phyloP scores from a whole-genome alignment of 345 rosid genomes.

The Acer campestre region DNA sequence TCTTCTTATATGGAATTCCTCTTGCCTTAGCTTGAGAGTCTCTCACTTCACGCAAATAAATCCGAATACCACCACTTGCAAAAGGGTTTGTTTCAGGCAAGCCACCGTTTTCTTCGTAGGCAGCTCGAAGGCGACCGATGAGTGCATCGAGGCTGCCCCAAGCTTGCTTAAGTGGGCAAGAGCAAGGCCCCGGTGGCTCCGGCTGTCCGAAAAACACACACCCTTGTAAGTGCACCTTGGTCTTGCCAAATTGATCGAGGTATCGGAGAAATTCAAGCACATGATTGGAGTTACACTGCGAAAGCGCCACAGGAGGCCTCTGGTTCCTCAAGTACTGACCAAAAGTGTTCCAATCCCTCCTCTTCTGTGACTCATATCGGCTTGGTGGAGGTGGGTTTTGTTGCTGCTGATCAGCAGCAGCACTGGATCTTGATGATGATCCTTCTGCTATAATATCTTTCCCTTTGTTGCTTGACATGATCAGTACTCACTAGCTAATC shows the following conservation, averaged over 20 bases:
- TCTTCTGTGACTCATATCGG: conserved; percentile 81
- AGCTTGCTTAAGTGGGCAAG: conserved; percentile 82
- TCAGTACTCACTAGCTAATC: conserved; percentile 5
- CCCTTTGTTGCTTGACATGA: conserved; percentile 56
- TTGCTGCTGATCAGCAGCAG: conserved; percentile 23
- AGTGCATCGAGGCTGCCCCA: conserved; percentile 96
- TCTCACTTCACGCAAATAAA: conserved; percentile 77
- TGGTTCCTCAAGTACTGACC: conserved; percentile 87
- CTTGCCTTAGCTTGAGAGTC: conserved; percentile 85
- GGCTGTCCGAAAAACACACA: conserved; percentile 80
- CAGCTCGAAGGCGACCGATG: conserved; percentile 87
- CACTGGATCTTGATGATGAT: conserved; percentile 37
- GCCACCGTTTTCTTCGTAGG: conserved; percentile 85
- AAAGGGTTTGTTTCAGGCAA: conserved; percentile 83
- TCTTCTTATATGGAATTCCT: conserved; percentile 89
- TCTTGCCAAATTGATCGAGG: conserved; percentile 87
- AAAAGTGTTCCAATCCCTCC: conserved; percentile 93
- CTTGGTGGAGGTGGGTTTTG: conserved; percentile 57
- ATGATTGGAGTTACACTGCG: conserved; percentile 66
- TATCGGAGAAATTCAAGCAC: conserved; percentile 82
- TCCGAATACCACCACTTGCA: conserved; percentile 69
- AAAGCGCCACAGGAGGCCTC: conserved; percentile 70
- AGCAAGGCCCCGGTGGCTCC: conserved; percentile 80
- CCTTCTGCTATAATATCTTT: conserved; percentile 66
- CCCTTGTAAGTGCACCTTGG: conserved; percentile 83